Conservation (phyloP, 2,329 filamentous ascomycete genomes). For the Monosporascus ibericus region DNA sequence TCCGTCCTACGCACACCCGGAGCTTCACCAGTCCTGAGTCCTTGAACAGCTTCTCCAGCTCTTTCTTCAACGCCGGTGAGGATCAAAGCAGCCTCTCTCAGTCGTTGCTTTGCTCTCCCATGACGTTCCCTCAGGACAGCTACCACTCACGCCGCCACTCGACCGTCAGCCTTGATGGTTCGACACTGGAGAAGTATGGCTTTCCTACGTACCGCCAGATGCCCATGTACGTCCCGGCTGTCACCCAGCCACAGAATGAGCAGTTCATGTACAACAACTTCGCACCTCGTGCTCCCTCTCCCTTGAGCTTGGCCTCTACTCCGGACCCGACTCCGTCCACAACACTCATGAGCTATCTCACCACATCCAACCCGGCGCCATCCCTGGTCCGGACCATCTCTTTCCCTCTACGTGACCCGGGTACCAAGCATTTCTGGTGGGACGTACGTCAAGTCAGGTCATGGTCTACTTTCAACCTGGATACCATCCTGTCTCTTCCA, state of each 20-base stretch:
- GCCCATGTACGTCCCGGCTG: constrained; percentile 45
- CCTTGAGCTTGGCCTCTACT: constrained; percentile 31
- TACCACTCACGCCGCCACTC: constrained; percentile 54
- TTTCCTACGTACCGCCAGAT: constrained; percentile 82
- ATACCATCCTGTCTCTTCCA: constrained; percentile 65
- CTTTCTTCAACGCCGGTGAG: constrained; percentile 32
- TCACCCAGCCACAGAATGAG: constrained; percentile 29
- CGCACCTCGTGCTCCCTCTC: constrained; percentile 36
- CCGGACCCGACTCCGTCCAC: constrained; percentile 51
- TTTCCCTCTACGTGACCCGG: constrained; percentile 58
- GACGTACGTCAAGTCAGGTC: constrained; percentile 81
- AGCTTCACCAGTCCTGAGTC: constrained; percentile 58
- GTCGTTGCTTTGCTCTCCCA: constrained; percentile 62
- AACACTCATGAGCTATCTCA: constrained; percentile 73
- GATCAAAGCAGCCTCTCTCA: constrained; percentile 28
- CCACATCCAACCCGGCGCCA: constrained; percentile 71
- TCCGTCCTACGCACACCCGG: constrained; percentile 44
- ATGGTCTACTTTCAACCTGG: constrained; percentile 74
- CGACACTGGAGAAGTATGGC: constrained; percentile 62
- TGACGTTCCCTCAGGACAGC: constrained; percentile 47
- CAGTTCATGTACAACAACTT: constrained; percentile 43
- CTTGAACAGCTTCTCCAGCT: constrained; percentile 34
- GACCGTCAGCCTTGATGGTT: constrained; percentile 61
- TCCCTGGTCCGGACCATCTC: constrained; percentile 75
- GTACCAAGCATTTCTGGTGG: constrained; percentile 89